Conservation (phyloP, 371 early-diverging fungal species). For the Homolaphlyctis polyrhiza region DNA sequence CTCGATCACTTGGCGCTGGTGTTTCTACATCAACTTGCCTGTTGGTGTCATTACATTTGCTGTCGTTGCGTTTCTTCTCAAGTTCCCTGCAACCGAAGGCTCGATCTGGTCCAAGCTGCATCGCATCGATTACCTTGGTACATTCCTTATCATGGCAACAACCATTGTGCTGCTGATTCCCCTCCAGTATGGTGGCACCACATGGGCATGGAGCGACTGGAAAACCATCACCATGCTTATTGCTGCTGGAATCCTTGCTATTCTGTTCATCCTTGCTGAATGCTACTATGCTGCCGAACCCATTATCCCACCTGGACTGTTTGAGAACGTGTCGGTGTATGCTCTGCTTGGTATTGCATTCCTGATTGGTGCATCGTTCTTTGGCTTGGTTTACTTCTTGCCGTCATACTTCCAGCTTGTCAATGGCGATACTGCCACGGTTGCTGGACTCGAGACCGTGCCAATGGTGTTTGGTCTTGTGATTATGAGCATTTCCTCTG, state of each 20-base stretch:
- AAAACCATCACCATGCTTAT: slow-evolving; percentile 25
- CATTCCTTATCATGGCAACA: slow-evolving; percentile 12
- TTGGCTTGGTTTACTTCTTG: slow-evolving; percentile 65
- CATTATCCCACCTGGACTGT: slow-evolving; percentile 27
- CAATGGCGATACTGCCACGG: slow-evolving; percentile 34
- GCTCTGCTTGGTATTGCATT: slow-evolving; percentile 43
- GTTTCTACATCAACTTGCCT: slow-evolving; percentile 53
- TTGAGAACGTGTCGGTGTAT: slow-evolving; percentile 23
- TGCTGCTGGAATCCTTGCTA: slow-evolving; percentile 8
- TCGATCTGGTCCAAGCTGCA: slow-evolving; percentile 43
- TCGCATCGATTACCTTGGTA: slow-evolving; percentile 55
- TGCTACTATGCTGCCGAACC: slow-evolving; percentile 25
- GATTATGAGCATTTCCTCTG: slow-evolving; percentile 44
- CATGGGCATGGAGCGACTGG: slow-evolving; percentile 32
- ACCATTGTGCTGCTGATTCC: slow-evolving; percentile 27
- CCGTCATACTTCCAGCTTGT: slow-evolving; percentile 60
- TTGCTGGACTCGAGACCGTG: slow-evolving; percentile 59
- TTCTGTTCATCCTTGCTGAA: slow-evolving; percentile 25
- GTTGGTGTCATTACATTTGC: slow-evolving; percentile 46
- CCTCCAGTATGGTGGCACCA: slow-evolving; percentile 28
- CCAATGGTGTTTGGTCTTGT: slow-evolving; percentile 57
- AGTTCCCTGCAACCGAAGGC: slow-evolving; percentile 22
- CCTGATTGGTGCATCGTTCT: slow-evolving; percentile 64
- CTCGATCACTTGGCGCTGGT: slow-evolving; percentile 28
- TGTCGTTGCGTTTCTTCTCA: slow-evolving; percentile 47